Conservation (phyloP, 1,284 basidiomycete genomes). For the Leccinum griseonigrum region DNA sequence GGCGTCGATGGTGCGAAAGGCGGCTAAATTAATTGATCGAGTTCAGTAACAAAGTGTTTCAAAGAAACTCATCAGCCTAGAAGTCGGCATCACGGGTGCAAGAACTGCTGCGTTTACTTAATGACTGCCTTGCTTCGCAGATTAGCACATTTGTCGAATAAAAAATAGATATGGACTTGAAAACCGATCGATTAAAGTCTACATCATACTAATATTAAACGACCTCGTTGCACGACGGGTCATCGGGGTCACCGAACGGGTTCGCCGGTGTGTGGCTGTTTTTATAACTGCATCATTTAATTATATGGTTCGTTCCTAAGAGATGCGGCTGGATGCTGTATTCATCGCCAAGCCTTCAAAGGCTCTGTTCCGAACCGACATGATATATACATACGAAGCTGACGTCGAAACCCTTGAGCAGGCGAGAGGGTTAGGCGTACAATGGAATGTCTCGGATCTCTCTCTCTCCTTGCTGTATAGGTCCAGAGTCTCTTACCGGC, state of each 20-base stretch:
- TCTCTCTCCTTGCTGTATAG: background rate
- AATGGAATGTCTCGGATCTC: background rate
- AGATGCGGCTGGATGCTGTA: slow-evolving; percentile 25
- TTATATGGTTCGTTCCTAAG: slow-evolving; percentile 4
- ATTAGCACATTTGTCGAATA: background rate
- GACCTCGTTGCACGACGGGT: slow-evolving; percentile 16
- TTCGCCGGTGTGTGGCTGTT: background rate
- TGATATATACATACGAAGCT: slow-evolving; percentile 1
- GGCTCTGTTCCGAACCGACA: background rate
- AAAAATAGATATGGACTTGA: background rate
- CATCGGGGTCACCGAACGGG: background rate
- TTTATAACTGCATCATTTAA: background rate
- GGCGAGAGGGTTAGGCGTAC: background rate
- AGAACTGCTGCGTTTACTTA: background rate
- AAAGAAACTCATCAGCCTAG: background rate
- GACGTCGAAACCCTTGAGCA: slow-evolving; percentile 3
- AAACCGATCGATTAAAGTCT: background rate
- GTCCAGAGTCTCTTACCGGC: background rate
- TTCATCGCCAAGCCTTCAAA: slow-evolving; percentile 3
- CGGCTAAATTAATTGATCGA: slow-evolving; percentile 5
- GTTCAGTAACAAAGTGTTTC: background rate
- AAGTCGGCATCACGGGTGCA: background rate
- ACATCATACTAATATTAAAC: background rate
- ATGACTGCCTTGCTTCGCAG: background rate
- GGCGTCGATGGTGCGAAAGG: slow-evolving; percentile 5